These are phyloP conservation scores for Maudiozyma saulgeensis DNA, from an alignment of 805 yeast species.

Conservation along the genomic window DNA sequence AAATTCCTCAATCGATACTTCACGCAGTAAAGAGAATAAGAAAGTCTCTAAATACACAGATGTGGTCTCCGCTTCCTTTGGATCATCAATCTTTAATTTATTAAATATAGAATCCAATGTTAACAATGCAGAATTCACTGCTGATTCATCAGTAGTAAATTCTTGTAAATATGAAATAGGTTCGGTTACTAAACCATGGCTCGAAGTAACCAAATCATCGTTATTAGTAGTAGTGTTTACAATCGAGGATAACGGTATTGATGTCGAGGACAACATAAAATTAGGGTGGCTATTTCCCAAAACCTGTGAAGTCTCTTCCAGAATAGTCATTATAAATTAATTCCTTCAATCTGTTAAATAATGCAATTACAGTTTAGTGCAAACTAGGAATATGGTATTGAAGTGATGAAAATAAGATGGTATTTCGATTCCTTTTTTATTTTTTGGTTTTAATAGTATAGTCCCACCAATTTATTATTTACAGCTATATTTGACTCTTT, in stretches of 20 bases:
- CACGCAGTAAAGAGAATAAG: slow-evolving; percentile 61
- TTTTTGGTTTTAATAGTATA: no score
- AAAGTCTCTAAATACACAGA: slow-evolving; percentile 59
- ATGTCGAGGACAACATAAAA: not conserved
- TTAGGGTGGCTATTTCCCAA: not conserved
- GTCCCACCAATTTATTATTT: no score
- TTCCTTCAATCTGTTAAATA: not conserved
- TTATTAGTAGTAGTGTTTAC: not conserved
- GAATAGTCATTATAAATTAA: not conserved
- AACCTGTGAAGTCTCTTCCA: not conserved
- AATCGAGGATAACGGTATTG: not conserved
- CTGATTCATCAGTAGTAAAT: not conserved
- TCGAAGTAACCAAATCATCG: not conserved
- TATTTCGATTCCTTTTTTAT: no score
- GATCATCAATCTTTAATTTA: slow-evolving; percentile 23
- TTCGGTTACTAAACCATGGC: not conserved
- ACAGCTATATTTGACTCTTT: no score
- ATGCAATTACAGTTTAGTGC: not conserved
- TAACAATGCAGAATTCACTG: not conserved
- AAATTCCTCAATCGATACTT: slow-evolving; percentile 67
- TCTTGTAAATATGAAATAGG: not conserved
- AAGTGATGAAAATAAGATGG: no score
- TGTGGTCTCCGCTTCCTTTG: slow-evolving; percentile 33
- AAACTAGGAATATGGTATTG: no score
- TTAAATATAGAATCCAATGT: slow-evolving; percentile 22